Conservation (phyloP, 2,329 filamentous ascomycete species). For the Cladosporium sp. region DNA sequence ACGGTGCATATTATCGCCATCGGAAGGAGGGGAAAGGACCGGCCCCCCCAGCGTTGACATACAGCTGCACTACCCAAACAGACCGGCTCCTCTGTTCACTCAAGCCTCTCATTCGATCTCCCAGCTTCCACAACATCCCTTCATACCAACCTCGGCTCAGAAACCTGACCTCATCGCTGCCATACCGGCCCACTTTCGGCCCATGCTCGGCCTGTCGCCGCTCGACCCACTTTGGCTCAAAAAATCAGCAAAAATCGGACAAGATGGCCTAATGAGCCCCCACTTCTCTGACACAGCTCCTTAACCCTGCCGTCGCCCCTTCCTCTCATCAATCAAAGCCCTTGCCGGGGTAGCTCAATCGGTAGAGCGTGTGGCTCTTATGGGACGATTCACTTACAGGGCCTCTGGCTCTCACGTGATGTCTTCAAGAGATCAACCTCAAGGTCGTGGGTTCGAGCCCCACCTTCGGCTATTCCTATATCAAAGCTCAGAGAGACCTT, state of each 20-base stretch:
- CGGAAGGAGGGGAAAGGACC: no score
- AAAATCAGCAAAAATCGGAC: neutral
- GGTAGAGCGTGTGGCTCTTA: conserved; percentile 50
- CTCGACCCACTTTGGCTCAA: neutral
- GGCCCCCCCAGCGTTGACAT: no score
- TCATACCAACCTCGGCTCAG: no score
- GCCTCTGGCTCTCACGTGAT: conserved; percentile 44
- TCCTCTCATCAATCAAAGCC: conserved; percentile 1
- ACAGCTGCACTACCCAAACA: no score
- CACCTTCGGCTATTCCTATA: conserved; percentile 24
- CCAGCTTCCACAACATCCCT: no score
- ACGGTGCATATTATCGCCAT: no score
- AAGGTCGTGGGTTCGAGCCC: conserved; percentile 23
- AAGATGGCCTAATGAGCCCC: neutral
- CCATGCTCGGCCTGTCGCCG: neutral
- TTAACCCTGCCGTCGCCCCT: neutral
- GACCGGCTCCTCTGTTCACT: no score
- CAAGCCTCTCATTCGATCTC: no score
- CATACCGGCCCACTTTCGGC: neutral
- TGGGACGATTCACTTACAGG: conserved; percentile 26
- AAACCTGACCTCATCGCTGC: neutral
- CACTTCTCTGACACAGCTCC: neutral
- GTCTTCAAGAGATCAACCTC: conserved; percentile 18
- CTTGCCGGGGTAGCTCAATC: conserved; percentile 46
- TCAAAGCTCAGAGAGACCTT: conserved; percentile 2